Evolutionary conservation across 257 asterid genomes (phyloP), one percentile per base, ranked within the genome.

Genomic region (Plantago ovata): DNA sequence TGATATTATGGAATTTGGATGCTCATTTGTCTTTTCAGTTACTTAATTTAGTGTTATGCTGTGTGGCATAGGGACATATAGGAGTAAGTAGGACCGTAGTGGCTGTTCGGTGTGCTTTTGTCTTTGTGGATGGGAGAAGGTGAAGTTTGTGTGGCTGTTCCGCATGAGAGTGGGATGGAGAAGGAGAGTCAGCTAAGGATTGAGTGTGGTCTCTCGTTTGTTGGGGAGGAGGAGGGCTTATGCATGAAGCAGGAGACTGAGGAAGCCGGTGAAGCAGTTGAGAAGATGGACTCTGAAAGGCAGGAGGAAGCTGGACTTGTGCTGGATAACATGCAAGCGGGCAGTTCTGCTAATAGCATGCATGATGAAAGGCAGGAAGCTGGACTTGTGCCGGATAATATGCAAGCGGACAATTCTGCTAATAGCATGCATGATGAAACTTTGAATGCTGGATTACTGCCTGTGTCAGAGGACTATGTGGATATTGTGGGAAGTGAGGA

Each of bases 401-500:
- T 44, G 24, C 78, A 69, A 44, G 15, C 55, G 6, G 70, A 24
- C 60, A 56, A 47, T 45, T 49, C 49, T 40, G 73, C 38, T 51
- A 71, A 69, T 24, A 36, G 47, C 58, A 38, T 48, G 52, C 58
- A 15, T 9, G 69, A 64, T 32, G 81, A 65, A 53, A 70, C 56
- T 14, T 28, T 39, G 21, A 46, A 60, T 46, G 60, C 24, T 55
- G 85, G 77, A 39, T 60, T 66, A 60, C 77, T 69, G 52, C 56
- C 65, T 40, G 18, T 22, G 44, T 45, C 51, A 19, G 72, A 58
- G 48, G 69, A 50, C 54, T 69, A 65, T 14, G 51, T 51, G 56
- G 82, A 75, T 49, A 71, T 51, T 58, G 67, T 75, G 11, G 80
- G 67, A 23, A 89, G 63, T 53, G 71, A 55, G 21, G 80, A 66